Evolutionary conservation across 495 filamentous ascomycete species (phyloP).

Genomic region (Hypoxylon rickii): DNA sequence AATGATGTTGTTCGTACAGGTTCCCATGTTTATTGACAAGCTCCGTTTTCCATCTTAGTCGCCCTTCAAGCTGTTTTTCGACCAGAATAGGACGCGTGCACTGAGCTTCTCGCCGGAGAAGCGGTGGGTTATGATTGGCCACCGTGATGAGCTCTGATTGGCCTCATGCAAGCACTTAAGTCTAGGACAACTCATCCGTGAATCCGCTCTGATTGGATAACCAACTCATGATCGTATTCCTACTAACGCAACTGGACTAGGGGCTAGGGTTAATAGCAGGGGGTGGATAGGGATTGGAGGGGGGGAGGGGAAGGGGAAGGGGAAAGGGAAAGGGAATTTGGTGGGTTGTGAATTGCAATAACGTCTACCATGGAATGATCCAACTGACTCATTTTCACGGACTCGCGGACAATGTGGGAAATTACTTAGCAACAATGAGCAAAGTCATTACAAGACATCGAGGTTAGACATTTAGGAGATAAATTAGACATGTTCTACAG

Average conservation of each 20-base stretch:
- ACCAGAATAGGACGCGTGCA: no score
- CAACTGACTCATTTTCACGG: no score
- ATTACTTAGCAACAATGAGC: neutral
- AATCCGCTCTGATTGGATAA: constrained; percentile 19
- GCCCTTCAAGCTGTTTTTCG: no score
- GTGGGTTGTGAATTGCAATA: no score
- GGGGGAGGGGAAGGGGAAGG: neutral
- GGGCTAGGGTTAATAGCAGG: no score
- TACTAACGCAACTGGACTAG: constrained; percentile 6
- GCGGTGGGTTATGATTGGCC: constrained; percentile 15
- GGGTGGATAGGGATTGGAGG: neutral
- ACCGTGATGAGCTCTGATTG: constrained; percentile 11
- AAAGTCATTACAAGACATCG: neutral
- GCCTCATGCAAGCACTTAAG: constrained; percentile 33
- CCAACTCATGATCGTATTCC: constrained; percentile 16
- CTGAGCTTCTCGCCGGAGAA: constrained; percentile 24
- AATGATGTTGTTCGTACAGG: neutral
- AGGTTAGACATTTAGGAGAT: neutral
- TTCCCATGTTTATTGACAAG: neutral
- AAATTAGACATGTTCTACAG: no score
- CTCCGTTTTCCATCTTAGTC: no score
- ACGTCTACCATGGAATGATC: no score
- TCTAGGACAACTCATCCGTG: constrained; percentile 27
- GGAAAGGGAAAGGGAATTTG: no score
- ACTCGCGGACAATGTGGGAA: no score